Evolutionary conservation across 1,139 yeast genomes (phyloP), one percentile per base, ranked within the genome.

Genomic region (Candida tropicalis): DNA sequence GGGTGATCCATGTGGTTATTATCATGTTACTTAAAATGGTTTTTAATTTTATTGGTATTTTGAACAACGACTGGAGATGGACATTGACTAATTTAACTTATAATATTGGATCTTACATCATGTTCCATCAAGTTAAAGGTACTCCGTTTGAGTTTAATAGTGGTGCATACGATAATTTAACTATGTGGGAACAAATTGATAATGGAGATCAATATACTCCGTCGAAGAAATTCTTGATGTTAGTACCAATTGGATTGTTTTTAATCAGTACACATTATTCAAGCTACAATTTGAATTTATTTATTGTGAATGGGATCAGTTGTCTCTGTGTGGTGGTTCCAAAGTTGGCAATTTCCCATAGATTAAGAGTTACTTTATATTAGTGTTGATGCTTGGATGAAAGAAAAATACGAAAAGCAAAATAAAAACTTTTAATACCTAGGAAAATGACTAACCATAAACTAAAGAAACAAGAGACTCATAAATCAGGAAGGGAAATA

Each of bases 161-260:
- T 31, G 99, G 99, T 35, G 98, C 98, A 0, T 93, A 87, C 65
- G 99, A 93, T 63, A 85, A 89, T 59, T 76, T 93, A 56, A 93
- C 97, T 23, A 88, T 93, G 97, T 93, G 99, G 99, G 99, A 93
- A 66, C 99, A 93, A 66, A 85, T 93, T 52, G 97, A 93, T 65
- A 85, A 91, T 57, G 99, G 98, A 48, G 97, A 90, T 60, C 96
- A 90, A 63, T 93, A 91, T 63, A 93, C 99, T 0, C 99, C 99
- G 5, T 84, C 97, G 22, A 90, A 93, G 73, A 93, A 93, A 66
- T 93, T 90, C 60, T 73, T 93, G 55, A 79, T 91, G 70, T 82
- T 88, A 47, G 97, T 93, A 12, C 99, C 99, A 31, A 87, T 93
- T 53, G 84, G 82, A 8, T 74, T 93, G 58, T 93, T 93, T 58